Evolutionary conservation across 176 grass and related monocot genomes (phyloP), one percentile per base, ranked within the genome.

Genomic region (Hordeum marinum): DNA sequence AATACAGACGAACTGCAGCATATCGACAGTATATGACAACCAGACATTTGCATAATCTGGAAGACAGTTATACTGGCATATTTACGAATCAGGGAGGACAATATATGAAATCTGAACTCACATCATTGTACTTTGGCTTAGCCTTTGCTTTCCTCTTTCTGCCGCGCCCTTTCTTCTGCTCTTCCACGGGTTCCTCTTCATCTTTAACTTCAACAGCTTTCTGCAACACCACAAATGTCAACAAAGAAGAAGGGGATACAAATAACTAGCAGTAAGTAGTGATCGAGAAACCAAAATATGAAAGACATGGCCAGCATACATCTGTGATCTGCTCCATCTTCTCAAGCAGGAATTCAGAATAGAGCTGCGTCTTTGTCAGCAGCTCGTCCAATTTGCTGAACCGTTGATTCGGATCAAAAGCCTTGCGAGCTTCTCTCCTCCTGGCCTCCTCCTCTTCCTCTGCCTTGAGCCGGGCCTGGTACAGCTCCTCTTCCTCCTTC

Each of bases 361-460:
- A 99, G 2, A 99, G 86, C 25, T 99, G 91, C 11, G 96, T 92
- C 85, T 99, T 85, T 7, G 96, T 92, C 42, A 99, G 82, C 81
- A 99, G 70, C 48, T 94, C 90, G 21, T 99, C 96, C 45, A 99
- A 64, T 70, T 99, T 99, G 85, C 78, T 96, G 83, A 92, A 99
- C 17, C 85, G 76, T 25, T 79, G 36, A 1, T 95, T 72, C 9
- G 91, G 87, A 85, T 92, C 91, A 21, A 88, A 32, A 77, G 79
- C 75, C 58, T 77, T 37, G 20, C 72, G 43, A 50, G 31, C 83
- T 81, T 90, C 87, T 39, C 72, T 92, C 24, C 80, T 89, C 25
- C 42, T 84, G 32, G 76, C 80, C 26, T 87, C 86, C 81, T 89
- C 87, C 45, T 91, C 87, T 42, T 90, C 86, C 26, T 92, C 93